Conservation (phyloP, 352 stramenopile genomes). For the Globisporangium cylindrosporum region DNA sequence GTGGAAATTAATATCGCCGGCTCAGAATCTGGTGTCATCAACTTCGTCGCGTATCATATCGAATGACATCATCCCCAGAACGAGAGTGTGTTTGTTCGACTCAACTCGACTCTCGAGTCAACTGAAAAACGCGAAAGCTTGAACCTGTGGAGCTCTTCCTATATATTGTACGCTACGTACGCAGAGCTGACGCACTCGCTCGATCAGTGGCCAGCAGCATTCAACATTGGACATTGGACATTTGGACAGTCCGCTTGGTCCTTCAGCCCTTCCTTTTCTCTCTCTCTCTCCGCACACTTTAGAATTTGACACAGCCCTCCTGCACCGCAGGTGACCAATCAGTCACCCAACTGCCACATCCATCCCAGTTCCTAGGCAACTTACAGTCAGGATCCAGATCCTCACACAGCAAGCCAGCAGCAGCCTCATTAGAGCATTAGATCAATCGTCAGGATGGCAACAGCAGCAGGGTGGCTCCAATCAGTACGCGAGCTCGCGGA, state of each 20-base stretch:
- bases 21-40: not conserved
- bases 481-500: slow-evolving; percentile 23
- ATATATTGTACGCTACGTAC: not conserved
- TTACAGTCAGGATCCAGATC: not conserved
- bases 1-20: not conserved
- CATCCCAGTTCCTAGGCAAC: not conserved
- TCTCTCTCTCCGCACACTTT: not conserved
- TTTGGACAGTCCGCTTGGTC: not conserved
- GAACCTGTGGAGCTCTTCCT: not conserved
- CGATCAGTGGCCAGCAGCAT: not conserved
- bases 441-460: slow-evolving; percentile 3
- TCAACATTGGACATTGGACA: too few relatives aligned
- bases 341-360: not conserved
- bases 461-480: not conserved
- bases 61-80: slow-evolving; percentile 6
- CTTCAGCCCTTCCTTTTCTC: not conserved
- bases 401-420: not conserved
- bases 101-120: not conserved
- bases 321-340: not conserved
- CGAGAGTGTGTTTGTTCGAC: not conserved
- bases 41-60: not conserved
- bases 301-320: not conserved
- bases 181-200: not conserved
- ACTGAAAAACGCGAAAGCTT: not conserved
- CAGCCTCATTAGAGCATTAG: not conserved